Evolutionary conservation across 2,329 filamentous ascomycete genomes (phyloP).

Genomic region (Trichophyton simii): DNA sequence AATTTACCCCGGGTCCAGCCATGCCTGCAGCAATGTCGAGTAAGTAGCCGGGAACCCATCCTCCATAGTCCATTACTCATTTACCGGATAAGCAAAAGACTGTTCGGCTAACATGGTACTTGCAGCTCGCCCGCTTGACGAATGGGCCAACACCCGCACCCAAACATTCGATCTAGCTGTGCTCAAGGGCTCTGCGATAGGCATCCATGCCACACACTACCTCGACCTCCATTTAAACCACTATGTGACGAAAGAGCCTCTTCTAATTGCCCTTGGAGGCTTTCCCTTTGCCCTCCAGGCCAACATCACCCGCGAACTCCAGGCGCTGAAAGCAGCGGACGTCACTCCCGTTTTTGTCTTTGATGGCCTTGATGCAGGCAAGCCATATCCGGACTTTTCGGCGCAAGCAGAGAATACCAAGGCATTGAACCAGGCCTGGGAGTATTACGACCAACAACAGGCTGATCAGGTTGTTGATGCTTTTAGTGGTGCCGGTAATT

Average conservation of each 20-base stretch:
- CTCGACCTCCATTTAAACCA: conserved; percentile 65
- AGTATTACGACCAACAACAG: conserved; percentile 67
- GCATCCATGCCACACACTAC: conserved; percentile 83
- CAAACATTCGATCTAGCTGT: conserved; percentile 53
- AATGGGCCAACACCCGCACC: conserved; percentile 43
- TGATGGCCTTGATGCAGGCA: conserved; percentile 69
- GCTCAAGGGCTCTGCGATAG: conserved; percentile 62
- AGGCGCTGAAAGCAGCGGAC: conserved; percentile 54
- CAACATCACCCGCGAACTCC: conserved; percentile 65
- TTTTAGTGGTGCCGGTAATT: conserved; percentile 73
- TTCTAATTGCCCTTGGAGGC: conserved; percentile 80
- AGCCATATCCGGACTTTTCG: conserved; percentile 52
- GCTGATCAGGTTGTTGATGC: conserved; percentile 68
- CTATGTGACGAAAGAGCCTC: conserved; percentile 63
- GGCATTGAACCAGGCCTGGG: conserved; percentile 71
- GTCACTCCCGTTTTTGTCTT: conserved; percentile 84
- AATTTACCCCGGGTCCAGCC: background rate
- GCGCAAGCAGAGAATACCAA: conserved; percentile 52
- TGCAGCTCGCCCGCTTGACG: conserved; percentile 41
- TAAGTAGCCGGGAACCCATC: background rate
- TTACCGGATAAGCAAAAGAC: background rate
- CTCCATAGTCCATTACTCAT: background rate
- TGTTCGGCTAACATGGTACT: background rate
- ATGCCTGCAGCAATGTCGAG: background rate
- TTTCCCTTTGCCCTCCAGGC: conserved; percentile 65